Base-by-base conservation (phyloP, 2,329 filamentous ascomycete genomes). In the Trichophyton mentagrophytes region DNA sequence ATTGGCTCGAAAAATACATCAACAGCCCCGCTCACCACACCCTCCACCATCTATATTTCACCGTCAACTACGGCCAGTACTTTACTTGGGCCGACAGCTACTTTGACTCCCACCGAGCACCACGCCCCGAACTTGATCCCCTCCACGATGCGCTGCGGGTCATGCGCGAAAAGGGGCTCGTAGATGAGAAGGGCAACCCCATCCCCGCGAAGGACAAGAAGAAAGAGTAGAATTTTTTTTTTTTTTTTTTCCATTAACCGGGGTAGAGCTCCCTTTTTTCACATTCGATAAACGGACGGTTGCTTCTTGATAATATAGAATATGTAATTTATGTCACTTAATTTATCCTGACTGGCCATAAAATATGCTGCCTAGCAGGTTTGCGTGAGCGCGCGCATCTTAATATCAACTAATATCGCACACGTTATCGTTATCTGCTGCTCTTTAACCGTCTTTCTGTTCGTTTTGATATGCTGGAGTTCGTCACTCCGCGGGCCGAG, bases 11-110 rank as follows among this genome's bases (percentile, higher is more conserved):
- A 17, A 60, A 60, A 22, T 60, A 53, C 49, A 60, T 93, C 74
- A 93, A 93, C 72, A 89, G 89, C 59, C 88, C 89, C 8, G 89
- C 89, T 20, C 93, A 89, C 79, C 89, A 93, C 74, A 87, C 85
- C 53, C 80, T 88, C 78, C 89, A 93, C 74, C 89, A 93, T 71
- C 72, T 87, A 59, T 87, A 87, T 74, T 86, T 86, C 77, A 85
- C 85, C 76, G 86, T 86, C 80, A 92, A 92, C 77, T 92, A 91
- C 69, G 88, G 89, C 64, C 89, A 92, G 73, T 93, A 88, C 77
- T 90, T 87, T 20, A 92, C 88, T 33, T 60, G 59, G 59, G 59
- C 59, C 11, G 59, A 60, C 33, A 55, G 13, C 49, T 60, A 56
- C 47, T 60, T 60, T 30, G 46, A 55, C 15, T 60, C 59, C 6